Conservation (phyloP, 805 yeast species). For the Scheffersomyces coipomensis region DNA sequence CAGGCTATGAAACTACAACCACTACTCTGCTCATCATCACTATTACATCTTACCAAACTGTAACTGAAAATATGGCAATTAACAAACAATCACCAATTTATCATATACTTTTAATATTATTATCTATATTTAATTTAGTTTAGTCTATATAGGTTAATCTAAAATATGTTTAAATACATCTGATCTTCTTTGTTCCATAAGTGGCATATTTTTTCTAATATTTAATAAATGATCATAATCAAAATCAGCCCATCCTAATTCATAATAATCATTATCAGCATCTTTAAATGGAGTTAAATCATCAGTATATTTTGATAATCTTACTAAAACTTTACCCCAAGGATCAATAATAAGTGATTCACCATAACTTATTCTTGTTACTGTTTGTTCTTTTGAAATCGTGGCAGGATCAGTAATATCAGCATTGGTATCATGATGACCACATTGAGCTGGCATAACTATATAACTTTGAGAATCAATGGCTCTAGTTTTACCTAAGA, state of each 20-base stretch:
- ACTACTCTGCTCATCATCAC: no score
- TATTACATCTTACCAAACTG: no score
- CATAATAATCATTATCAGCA: constrained; percentile 36
- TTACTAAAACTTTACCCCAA: constrained; percentile 77
- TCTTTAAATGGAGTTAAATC: constrained; percentile 16
- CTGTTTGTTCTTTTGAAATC: constrained; percentile 10
- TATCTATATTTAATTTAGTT: no score
- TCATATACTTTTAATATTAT: no score
- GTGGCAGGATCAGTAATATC: constrained; percentile 27
- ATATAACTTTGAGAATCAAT: constrained; percentile 86
- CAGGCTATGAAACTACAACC: no score
- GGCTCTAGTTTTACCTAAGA: constrained; percentile 79
- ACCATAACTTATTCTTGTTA: constrained; percentile 75
- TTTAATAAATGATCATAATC: constrained; percentile 49
- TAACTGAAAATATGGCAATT: no score
- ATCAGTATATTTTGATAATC: constrained; percentile 32
- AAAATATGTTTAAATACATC: no score
- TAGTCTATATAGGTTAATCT: no score
- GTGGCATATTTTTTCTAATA: constrained; percentile 71
- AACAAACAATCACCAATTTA: no score
- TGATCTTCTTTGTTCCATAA: constrained; percentile 69
- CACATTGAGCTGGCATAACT: constrained; percentile 86
- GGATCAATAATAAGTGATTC: constrained; percentile 88
- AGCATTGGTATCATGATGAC: constrained; percentile 59
- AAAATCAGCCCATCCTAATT: constrained; percentile 61